phyloP scores from a whole-genome alignment of 75 land plant genomes.

The Adiantum capillusveneris region DNA sequence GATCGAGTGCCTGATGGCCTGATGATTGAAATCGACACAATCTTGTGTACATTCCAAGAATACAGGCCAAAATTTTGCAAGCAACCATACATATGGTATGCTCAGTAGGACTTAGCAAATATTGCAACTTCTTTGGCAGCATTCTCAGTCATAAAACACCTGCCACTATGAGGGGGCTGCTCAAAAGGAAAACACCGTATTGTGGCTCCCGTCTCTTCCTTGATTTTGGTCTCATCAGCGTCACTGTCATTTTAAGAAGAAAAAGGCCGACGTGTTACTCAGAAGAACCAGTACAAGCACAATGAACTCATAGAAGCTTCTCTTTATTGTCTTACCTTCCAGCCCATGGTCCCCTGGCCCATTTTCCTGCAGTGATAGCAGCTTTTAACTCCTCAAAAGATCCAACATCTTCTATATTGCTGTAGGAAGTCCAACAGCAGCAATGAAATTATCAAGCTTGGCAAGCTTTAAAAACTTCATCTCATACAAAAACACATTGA shows the following conservation, averaged over 20 bases:
- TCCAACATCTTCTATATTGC: conserved; percentile 88
- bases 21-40: too few relatives aligned
- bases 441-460: background rate
- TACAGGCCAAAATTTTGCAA: too few relatives aligned
- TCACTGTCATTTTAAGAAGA: conserved; percentile 38
- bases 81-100: too few relatives aligned
- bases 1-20: too few relatives aligned
- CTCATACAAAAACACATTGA: background rate
- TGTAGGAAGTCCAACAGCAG: conserved; percentile 17
- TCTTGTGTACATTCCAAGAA: too few relatives aligned
- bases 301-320: background rate
- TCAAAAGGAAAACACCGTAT: conserved; percentile 94
- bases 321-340: conserved; percentile 57
- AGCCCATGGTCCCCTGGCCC: conserved; percentile 99
- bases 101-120: conserved; percentile 90
- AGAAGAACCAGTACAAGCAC: too few relatives aligned
- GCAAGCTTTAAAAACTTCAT: too few relatives aligned
- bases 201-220: conserved; percentile 97
- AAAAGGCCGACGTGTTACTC: too few relatives aligned
- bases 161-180: conserved; percentile 51
- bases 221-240: conserved; percentile 59
- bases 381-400: conserved; percentile 82
- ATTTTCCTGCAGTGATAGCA: conserved; percentile 74
- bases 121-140: conserved; percentile 84
- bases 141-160: conserved; percentile 73